These are phyloP conservation scores for Sclerospora graminicola DNA, from an alignment of 352 stramenopile genomes.

Conservation along the genomic window DNA sequence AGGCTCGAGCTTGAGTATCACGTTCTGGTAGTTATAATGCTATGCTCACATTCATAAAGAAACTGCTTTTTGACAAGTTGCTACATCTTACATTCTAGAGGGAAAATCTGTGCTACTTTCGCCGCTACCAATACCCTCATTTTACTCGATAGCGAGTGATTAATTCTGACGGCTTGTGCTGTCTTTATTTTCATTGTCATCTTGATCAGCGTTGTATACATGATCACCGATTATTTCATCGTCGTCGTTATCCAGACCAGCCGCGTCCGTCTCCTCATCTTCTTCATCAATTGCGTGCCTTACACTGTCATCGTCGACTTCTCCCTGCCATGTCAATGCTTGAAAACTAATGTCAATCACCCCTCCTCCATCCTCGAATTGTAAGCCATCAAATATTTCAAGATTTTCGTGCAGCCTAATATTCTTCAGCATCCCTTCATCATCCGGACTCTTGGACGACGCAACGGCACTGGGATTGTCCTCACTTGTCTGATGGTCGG, in stretches of 20 bases:
- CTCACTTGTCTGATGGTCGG: conserved; percentile 10
- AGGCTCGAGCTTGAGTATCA: conserved; percentile 79
- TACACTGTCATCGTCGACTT: conserved; percentile 18
- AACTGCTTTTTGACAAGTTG: conserved; percentile 1
- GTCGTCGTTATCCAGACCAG: conserved; percentile 29
- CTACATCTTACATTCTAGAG: conserved; percentile 15
- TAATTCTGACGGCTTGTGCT: conserved; percentile 8
- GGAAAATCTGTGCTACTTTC: conserved; percentile 12
- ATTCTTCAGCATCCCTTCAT: conserved; percentile 56
- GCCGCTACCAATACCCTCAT: background rate
- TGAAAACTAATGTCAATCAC: conserved; percentile 68
- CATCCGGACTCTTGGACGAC: conserved; percentile 19
- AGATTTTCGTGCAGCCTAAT: conserved; percentile 71
- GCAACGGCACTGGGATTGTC: background rate
- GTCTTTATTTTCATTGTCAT: conserved; percentile 43
- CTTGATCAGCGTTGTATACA: conserved; percentile 53
- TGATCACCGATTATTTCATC: conserved; percentile 34
- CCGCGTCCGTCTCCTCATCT: conserved; percentile 27
- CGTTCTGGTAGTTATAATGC: conserved; percentile 35
- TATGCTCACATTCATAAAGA: conserved; percentile 2
- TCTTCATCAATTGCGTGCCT: conserved; percentile 24
- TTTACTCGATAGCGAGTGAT: background rate
- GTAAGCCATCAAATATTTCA: conserved; percentile 78
- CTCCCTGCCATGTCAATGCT: conserved; percentile 7
- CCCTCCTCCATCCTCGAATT: conserved; percentile 75